A percentile compares a stretch with the other conserved stretches of the same genome.
phyloP scores from a whole-genome alignment of 2,329 filamentous ascomycete species.

The Diaporthe velutina region DNA sequence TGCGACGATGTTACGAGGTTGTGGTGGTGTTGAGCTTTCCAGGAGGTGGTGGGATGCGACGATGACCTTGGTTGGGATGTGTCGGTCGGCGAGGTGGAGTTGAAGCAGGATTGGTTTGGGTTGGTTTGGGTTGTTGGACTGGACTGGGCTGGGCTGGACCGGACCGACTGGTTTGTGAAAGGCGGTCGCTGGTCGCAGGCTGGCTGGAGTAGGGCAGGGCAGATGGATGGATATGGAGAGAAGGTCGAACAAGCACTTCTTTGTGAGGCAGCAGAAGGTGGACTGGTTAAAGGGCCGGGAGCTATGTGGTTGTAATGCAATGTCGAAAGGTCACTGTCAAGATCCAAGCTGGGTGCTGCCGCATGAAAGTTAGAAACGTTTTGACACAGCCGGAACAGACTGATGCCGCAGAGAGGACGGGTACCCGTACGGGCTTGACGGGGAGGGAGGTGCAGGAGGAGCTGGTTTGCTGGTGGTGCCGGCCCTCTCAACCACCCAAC shows the following conservation, averaged over 20 bases:
- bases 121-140: conserved; percentile 17
- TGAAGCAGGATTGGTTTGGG: conserved; percentile 29
- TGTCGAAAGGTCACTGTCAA: conserved; percentile 27
- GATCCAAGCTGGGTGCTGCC: conserved; percentile 44
- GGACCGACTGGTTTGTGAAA: conserved; percentile 16
- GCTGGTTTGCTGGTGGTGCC: conserved; percentile 7
- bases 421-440: conserved; percentile 16
- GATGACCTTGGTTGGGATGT: conserved; percentile 30
- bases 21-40: conserved; percentile 34
- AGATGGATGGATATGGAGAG: not conserved
- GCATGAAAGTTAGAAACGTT: conserved; percentile 56
- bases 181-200: conserved; percentile 25
- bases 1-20: conserved; percentile 10
- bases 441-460: conserved; percentile 17
- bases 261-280: conserved; percentile 30
- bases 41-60: conserved; percentile 24
- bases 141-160: conserved; percentile 20
- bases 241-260: conserved; percentile 3
- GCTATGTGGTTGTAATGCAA: conserved; percentile 25
- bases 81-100: conserved; percentile 20
- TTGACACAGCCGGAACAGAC: conserved; percentile 53
- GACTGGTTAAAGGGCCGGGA: conserved; percentile 26
- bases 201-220: not conserved
- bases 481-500: no score
- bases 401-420: conserved; percentile 53